Conservation (phyloP, 2,329 filamentous ascomycete genomes). For the Aspergillus eucalypticola region DNA sequence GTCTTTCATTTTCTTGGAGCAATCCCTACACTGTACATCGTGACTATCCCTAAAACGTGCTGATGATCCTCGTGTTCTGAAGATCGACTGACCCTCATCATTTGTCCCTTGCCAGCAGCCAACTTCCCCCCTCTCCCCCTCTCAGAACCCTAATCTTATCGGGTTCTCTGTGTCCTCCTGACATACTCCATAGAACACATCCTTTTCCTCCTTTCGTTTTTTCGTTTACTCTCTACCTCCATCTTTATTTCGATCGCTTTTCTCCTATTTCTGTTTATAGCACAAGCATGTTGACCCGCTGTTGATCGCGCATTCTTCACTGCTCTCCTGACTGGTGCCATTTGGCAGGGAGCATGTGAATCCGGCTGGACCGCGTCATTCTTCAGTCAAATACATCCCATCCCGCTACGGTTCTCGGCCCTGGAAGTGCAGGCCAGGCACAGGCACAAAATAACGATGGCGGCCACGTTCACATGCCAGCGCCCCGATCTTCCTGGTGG, state of each 20-base stretch:
- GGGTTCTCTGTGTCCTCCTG: slow-evolving; percentile 1
- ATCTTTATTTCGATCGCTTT: slow-evolving; percentile 5
- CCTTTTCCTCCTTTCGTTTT: neutral
- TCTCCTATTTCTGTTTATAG: slow-evolving; percentile 7
- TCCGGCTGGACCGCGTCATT: slow-evolving; percentile 7
- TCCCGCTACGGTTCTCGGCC: neutral
- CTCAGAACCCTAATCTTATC: slow-evolving; percentile 23
- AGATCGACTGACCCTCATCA: neutral
- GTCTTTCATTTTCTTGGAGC: neutral
- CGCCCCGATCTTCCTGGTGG: slow-evolving; percentile 21
- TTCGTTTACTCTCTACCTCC: neutral
- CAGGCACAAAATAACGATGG: slow-evolving; percentile 9
- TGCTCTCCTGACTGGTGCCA: slow-evolving; percentile 18
- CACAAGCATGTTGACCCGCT: slow-evolving; percentile 10
- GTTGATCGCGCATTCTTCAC: slow-evolving; percentile 16
- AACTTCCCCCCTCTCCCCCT: slow-evolving; percentile 8
- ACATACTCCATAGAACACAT: neutral
- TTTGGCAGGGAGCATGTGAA: slow-evolving; percentile 21
- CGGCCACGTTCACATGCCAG: slow-evolving; percentile 32
- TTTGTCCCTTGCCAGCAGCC: neutral
- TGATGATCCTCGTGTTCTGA: neutral
- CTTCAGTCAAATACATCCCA: neutral
- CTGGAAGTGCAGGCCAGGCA: slow-evolving; percentile 13
- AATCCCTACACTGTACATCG: neutral
- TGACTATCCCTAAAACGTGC: neutral